Percentiles rank a stretch among this genome's conserved stretches.
phyloP scores from a whole-genome alignment of 257 asterid genomes.

The Solanum pimpinellifolium region DNA sequence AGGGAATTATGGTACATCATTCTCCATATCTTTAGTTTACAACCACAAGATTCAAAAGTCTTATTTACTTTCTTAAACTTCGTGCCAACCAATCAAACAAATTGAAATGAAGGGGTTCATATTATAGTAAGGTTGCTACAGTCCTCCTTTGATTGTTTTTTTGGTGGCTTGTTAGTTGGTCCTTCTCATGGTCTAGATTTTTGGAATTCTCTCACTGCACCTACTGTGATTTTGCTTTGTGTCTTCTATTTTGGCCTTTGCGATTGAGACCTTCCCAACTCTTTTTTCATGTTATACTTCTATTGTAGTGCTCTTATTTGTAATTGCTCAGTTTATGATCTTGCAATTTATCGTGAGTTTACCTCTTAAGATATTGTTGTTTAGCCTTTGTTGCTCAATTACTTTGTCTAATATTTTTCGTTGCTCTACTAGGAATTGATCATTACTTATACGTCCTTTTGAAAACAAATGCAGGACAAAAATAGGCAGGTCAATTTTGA shows the following conservation, averaged over 20 bases:
- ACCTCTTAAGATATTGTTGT: background rate
- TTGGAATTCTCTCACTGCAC: background rate
- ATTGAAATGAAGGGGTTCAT: background rate
- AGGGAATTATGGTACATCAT: background rate
- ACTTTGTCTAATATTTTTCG: background rate
- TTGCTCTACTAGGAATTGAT: background rate
- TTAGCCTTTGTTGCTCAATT: background rate
- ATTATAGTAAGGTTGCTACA: background rate
- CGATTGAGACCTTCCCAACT: background rate
- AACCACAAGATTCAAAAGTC: background rate
- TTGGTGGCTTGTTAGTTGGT: background rate
- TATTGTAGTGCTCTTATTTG: background rate
- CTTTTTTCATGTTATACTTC: background rate
- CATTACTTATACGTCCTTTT: background rate
- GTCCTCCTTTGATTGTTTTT: background rate
- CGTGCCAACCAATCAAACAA: background rate
- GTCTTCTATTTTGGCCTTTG: background rate
- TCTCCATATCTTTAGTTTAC: background rate
- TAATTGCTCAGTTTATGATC: background rate
- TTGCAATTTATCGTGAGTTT: background rate
- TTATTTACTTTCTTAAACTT: background rate
- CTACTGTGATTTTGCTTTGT: background rate
- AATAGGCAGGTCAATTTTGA: slow-evolving; percentile 66
- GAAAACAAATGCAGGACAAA: slow-evolving; percentile 53
- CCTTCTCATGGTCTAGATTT: background rate